phyloP scores from a whole-genome alignment of 2,329 filamentous ascomycete genomes.

The Xylariaceae sp. region DNA sequence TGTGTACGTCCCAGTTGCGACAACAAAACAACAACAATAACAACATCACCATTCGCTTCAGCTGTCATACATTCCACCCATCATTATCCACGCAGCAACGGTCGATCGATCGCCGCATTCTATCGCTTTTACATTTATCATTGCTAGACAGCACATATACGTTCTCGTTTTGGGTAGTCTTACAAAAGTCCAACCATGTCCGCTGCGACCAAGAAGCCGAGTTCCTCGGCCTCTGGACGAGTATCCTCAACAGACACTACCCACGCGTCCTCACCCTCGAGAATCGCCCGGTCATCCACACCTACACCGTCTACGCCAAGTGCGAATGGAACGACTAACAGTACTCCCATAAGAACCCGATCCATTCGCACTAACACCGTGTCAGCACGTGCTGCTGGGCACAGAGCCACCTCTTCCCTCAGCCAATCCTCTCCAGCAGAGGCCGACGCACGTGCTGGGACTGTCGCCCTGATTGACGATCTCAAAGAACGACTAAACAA shows the following conservation, averaged over 20 bases:
- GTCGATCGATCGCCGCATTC: slow-evolving; percentile 11
- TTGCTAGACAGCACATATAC: slow-evolving; percentile 22
- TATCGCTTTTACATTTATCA: slow-evolving; percentile 16
- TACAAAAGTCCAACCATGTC: slow-evolving; percentile 50
- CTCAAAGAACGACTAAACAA: slow-evolving; percentile 81
- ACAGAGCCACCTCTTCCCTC: slow-evolving; percentile 60
- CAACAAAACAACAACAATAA: slow-evolving; percentile 11
- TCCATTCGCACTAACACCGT: slow-evolving; percentile 69
- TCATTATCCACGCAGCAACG: slow-evolving; percentile 31
- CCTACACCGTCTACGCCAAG: slow-evolving; percentile 47
- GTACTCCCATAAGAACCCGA: slow-evolving; percentile 60
- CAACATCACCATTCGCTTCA: neutral
- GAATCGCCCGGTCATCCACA: slow-evolving; percentile 54
- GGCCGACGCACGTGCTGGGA: slow-evolving; percentile 79
- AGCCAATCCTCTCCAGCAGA: slow-evolving; percentile 59
- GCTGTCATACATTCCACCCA: slow-evolving; percentile 19
- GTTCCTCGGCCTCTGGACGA: slow-evolving; percentile 54
- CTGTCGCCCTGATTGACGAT: slow-evolving; percentile 79
- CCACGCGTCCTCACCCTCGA: slow-evolving; percentile 49
- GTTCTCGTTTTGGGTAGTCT: slow-evolving; percentile 17
- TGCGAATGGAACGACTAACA: slow-evolving; percentile 45
- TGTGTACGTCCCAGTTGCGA: slow-evolving; percentile 10
- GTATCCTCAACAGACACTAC: slow-evolving; percentile 46
- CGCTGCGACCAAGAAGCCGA: slow-evolving; percentile 58
- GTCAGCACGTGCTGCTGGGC: slow-evolving; percentile 74